Evolutionary conservation across 352 stramenopile genomes (phyloP).

Genomic region (Phytophthora ohioensis): DNA sequence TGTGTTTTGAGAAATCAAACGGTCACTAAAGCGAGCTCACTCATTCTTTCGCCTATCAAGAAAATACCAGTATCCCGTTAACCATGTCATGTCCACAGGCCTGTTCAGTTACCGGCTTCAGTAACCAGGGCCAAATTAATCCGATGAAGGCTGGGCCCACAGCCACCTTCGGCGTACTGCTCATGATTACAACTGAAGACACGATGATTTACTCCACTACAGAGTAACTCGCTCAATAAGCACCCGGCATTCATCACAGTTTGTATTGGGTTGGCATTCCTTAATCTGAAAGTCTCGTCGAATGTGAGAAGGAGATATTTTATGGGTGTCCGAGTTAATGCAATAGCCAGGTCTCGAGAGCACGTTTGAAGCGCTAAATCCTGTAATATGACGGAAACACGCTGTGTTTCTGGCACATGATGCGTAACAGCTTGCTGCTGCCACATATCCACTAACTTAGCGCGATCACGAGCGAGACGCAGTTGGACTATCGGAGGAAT

Average conservation of each 20-base stretch:
- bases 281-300: not conserved
- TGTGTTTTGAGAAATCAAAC: no score
- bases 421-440: not conserved
- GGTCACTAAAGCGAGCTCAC: no score
- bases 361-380: not conserved
- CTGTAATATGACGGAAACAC: not conserved
- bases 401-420: not conserved
- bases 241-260: not conserved
- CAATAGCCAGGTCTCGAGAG: not conserved
- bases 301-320: not conserved
- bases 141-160: no score
- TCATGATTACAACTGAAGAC: no score
- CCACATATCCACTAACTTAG: not conserved
- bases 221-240: not conserved
- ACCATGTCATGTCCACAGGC: no score
- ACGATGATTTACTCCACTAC: not conserved
- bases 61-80: no score
- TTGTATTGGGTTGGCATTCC: not conserved
- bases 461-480: not conserved
- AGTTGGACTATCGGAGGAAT: not conserved
- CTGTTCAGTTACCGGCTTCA: no score
- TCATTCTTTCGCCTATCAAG: no score
- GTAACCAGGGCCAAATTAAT: no score
- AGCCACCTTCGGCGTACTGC: no score
- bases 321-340: not conserved